phyloP scores from a whole-genome alignment of 2,329 filamentous ascomycete species.

The Paracoccidioides brasiliensis region DNA sequence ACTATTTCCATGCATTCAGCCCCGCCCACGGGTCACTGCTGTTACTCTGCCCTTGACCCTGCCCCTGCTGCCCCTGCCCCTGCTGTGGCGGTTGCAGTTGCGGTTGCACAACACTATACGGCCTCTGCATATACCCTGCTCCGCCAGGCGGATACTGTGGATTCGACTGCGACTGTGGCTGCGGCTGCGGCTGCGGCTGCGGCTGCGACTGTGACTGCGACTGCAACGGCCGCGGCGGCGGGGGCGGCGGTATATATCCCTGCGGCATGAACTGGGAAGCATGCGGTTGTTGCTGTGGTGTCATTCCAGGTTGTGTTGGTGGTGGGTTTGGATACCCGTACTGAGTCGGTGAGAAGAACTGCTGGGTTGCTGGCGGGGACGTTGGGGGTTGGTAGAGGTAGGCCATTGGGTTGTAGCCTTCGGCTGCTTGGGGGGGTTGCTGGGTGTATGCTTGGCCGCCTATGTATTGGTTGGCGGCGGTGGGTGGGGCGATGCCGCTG shows the following conservation, averaged over 20 bases:
- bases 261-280: conserved; percentile 40
- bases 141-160: conserved; percentile 36
- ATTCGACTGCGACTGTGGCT: conserved; percentile 39
- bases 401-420: conserved; percentile 39
- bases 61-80: conserved; percentile 9
- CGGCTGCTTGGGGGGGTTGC: conserved; percentile 28
- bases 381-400: conserved; percentile 31
- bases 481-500: conserved; percentile 16
- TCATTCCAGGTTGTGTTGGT: conserved; percentile 15
- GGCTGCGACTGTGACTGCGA: conserved; percentile 53
- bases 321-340: conserved; percentile 23
- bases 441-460: conserved; percentile 26
- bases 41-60: conserved; percentile 16
- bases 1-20: conserved; percentile 54
- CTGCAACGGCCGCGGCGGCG: conserved; percentile 51
- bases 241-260: conserved; percentile 54
- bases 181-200: conserved; percentile 46
- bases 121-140: conserved; percentile 34
- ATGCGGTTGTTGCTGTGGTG: conserved; percentile 17
- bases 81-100: conserved; percentile 27
- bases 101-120: conserved; percentile 26
- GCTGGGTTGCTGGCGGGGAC: conserved; percentile 31
- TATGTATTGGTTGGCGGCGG: conserved; percentile 9
- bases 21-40: conserved; percentile 55
- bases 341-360: conserved; percentile 24